These are phyloP conservation scores for Adiantum capillusveneris DNA, from an alignment of 75 land plant genomes.

Conservation along the genomic window DNA sequence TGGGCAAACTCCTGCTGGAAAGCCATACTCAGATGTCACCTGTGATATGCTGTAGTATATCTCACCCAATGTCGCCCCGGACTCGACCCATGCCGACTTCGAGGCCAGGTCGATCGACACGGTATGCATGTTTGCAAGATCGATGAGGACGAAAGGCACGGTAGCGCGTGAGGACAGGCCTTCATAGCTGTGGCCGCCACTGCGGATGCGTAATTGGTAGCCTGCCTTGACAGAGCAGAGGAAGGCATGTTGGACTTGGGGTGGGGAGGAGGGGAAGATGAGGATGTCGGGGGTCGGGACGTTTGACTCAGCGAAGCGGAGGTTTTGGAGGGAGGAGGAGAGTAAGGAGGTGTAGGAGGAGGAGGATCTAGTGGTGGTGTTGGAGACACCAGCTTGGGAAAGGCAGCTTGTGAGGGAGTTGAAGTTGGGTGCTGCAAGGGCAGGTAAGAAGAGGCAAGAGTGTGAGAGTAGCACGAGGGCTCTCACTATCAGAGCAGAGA, in stretches of 20 bases:
- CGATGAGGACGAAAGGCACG: slow-evolving; percentile 20
- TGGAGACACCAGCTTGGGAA: too few species aligned
- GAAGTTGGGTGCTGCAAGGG: too few species aligned
- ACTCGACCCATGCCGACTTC: slow-evolving; percentile 22
- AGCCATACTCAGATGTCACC: not conserved
- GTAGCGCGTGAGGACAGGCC: slow-evolving; percentile 11
- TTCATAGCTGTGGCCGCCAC: slow-evolving; percentile 40
- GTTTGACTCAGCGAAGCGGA: slow-evolving; percentile 17
- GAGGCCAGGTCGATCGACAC: slow-evolving; percentile 4
- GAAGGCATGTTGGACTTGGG: slow-evolving; percentile 1
- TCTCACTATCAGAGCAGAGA: too few species aligned
- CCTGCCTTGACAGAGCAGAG: not conserved
- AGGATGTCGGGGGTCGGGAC: slow-evolving; percentile 6
- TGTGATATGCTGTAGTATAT: slow-evolving; percentile 7
- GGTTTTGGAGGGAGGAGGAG: slow-evolving; percentile 27
- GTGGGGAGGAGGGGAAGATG: not conserved
- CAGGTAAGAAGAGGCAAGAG: too few species aligned
- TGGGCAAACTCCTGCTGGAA: slow-evolving; percentile 6
- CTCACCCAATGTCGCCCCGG: slow-evolving; percentile 22
- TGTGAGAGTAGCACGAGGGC: too few species aligned
- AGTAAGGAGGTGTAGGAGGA: too few species aligned
- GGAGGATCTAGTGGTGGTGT: too few species aligned
- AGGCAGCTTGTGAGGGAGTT: too few species aligned
- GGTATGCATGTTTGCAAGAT: slow-evolving; percentile 11
- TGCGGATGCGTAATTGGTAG: slow-evolving; percentile 10